A percentile compares a stretch with the other conserved stretches of the same genome.
These are phyloP conservation scores for Wallacemonas collosoma DNA, from an alignment of 208 protist species.

Conservation along the genomic window DNA sequence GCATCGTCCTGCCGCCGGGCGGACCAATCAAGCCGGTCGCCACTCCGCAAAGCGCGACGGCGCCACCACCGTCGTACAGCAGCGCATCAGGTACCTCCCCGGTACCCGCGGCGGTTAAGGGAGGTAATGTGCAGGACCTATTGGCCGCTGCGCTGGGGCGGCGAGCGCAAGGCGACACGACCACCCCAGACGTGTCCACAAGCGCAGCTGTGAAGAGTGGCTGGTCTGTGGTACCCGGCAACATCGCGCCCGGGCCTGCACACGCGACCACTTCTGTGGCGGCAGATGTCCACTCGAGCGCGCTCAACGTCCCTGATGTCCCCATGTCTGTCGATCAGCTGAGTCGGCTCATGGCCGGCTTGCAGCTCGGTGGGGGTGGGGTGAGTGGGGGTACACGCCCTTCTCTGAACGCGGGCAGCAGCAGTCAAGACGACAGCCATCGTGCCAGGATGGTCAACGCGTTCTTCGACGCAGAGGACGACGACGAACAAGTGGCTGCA, in stretches of 20 bases:
- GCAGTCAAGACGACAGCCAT: background rate
- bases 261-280: too few relatives aligned
- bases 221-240: background rate
- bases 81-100: background rate
- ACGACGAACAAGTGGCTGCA: slow-evolving; percentile 14
- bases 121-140: slow-evolving; percentile 14
- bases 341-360: background rate
- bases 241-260: background rate
- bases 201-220: background rate
- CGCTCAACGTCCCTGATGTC: too few relatives aligned
- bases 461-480: slow-evolving; percentile 14
- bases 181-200: background rate
- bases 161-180: background rate
- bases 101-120: background rate
- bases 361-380: background rate
- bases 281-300: too few relatives aligned
- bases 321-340: background rate
- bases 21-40: background rate
- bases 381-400: background rate
- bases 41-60: slow-evolving; percentile 10
- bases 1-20: slow-evolving; percentile 1
- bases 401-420: background rate
- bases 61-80: slow-evolving; percentile 2
- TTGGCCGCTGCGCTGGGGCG: slow-evolving; percentile 1
- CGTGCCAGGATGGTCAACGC: background rate